Evolutionary conservation across 352 stramenopile genomes (phyloP).

Genomic region (Elongisporangium prolatum): DNA sequence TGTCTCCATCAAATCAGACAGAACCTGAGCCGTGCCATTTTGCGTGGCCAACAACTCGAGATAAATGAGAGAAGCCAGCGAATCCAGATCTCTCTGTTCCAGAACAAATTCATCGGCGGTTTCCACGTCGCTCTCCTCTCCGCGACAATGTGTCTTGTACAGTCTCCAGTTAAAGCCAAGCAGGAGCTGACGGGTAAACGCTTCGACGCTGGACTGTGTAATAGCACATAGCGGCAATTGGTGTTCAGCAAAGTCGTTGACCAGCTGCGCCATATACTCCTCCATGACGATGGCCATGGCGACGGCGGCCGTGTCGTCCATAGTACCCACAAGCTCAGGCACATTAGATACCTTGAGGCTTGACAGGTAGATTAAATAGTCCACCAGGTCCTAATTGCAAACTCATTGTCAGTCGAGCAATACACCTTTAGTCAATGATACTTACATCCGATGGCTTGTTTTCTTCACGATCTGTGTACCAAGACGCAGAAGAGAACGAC

Average conservation of each 20-base stretch:
- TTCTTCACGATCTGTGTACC: slow-evolving; percentile 27
- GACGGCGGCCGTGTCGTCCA: slow-evolving; percentile 72
- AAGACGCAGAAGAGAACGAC: slow-evolving; percentile 1
- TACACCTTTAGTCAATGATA: slow-evolving; percentile 2
- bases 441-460: slow-evolving; percentile 50
- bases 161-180: slow-evolving; percentile 52
- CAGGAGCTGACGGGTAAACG: slow-evolving; percentile 40
- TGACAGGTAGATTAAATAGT: slow-evolving; percentile 62
- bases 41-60: slow-evolving; percentile 5
- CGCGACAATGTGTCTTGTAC: not conserved
- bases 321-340: slow-evolving; percentile 68
- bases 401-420: slow-evolving; percentile 1
- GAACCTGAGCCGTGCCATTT: not conserved
- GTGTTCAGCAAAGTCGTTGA: slow-evolving; percentile 21
- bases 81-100: not conserved
- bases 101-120: not conserved
- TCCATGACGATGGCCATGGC: slow-evolving; percentile 69
- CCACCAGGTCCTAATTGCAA: slow-evolving; percentile 48
- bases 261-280: slow-evolving; percentile 67
- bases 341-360: slow-evolving; percentile 60
- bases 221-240: slow-evolving; percentile 13
- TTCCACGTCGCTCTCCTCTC: not conserved
- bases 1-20: not conserved
- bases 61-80: slow-evolving; percentile 5
- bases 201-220: slow-evolving; percentile 27